Evolutionary conservation across 177 flowering plant genomes (phyloP), one percentile per base, ranked within the genome.

Genomic region (Tripterygium wilfordii): DNA sequence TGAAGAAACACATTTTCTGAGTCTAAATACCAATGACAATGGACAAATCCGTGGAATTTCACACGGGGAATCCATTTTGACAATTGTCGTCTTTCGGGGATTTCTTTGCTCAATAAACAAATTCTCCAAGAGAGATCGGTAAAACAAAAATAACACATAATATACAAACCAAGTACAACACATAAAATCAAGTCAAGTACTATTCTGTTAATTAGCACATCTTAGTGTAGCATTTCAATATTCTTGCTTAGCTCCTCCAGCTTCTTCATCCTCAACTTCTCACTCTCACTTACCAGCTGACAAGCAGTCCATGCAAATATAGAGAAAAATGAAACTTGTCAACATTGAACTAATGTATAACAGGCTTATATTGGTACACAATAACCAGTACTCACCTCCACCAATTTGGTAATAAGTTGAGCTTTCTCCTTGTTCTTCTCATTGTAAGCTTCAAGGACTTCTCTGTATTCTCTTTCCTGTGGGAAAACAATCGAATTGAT

Each of bases 381-480:
- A 23, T 9, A 37, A 20, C 9, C 8, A 39, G 27, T 10, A 26
- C 9, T 59, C 56, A 91, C 98, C 95, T 88, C 96, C 85, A 74
- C 76, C 48, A 88, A 45, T 57, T 75, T 91, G 58, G 79, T 53
- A 32, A 88, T 47, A 8, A 91, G 80, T 53, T 76, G 80, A 47
- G 76, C 60, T 57, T 88, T 91, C 66, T 88, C 98, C 61, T 44
- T 81, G 80, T 76, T 89, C 63, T 86, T 86, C 54, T 82, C 96
- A 54, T 84, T 87, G 59, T 70, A 84, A 21, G 81, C 86, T 36
- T 86, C 95, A 26, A 89, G 71, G 2, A 79, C 86, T 40, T 86
- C 94, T 57, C 60, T 86, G 74, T 89, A 89, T 55, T 89, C 97
- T 65, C 64, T 84, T 58, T 89, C 95, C 97, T 89, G 70, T 15